Evolutionary conservation across 371 early-diverging fungal species (phyloP).

Genomic region (Fennellomyces sp.): DNA sequence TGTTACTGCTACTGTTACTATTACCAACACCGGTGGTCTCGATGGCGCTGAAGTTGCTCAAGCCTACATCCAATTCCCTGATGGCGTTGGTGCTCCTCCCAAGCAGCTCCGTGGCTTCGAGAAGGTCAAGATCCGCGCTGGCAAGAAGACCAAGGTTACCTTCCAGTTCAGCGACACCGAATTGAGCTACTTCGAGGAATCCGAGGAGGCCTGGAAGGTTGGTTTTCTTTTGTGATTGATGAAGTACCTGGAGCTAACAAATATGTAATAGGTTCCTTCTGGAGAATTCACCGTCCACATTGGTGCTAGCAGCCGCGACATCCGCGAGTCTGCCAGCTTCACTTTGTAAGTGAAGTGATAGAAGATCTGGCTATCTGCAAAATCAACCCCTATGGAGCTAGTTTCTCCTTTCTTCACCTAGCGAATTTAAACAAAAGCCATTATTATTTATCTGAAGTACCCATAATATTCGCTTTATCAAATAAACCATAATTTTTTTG

Average conservation of each 20-base stretch:
- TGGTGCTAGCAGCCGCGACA: constrained; percentile 52
- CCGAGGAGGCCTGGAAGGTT: constrained; percentile 23
- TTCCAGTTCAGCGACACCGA: constrained; percentile 25
- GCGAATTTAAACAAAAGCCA: too few species aligned
- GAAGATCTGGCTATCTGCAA: background rate
- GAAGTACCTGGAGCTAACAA: too few species aligned
- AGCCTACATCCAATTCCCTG: constrained; percentile 58
- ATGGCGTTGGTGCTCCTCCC: constrained; percentile 35
- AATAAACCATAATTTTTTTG: too few species aligned
- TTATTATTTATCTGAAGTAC: too few species aligned
- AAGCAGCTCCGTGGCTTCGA: constrained; percentile 51
- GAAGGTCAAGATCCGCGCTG: constrained; percentile 32
- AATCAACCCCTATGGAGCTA: background rate
- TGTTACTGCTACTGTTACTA: constrained; percentile 27
- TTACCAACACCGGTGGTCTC: constrained; percentile 51
- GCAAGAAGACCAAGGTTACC: constrained; percentile 23
- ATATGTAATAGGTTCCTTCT: too few species aligned
- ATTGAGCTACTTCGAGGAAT: constrained; percentile 37
- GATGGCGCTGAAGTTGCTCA: constrained; percentile 65
- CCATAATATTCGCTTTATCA: too few species aligned
- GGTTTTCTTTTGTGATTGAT: too few species aligned
- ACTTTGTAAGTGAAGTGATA: constrained; percentile 10
- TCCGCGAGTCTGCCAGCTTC: constrained; percentile 24
- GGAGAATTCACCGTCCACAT: constrained; percentile 41
- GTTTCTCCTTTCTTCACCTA: background rate